Evolutionary conservation across 176 grass and related monocot species (phyloP), one percentile per base, ranked within the genome.

Genomic region (Elymus sibiricus): DNA sequence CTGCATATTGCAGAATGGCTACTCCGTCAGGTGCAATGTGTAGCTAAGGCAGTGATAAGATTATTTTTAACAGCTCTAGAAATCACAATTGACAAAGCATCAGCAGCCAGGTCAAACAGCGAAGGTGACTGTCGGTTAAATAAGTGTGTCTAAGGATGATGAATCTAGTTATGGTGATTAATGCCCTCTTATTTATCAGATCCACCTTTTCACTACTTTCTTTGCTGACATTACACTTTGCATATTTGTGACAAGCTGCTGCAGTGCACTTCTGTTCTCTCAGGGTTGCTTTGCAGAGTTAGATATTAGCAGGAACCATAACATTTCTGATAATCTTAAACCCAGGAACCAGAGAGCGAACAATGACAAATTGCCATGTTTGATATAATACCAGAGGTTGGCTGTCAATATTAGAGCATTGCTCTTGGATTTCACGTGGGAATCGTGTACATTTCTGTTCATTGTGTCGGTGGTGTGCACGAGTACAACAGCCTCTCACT

Each of bases 221-320:
- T 46, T 5, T 66, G 32, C 71, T 60, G 65, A 78, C 14, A 64
- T 66, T 80, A 80, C 74, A 10, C 74, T 61, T 64, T 61, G 34
- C 60, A 16, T 72, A 73, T 63, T 58, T 67, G 26, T 82, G 73
- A 82, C 35, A 66, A 37, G 65, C 44, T 79, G 34, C 43, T 29
- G 29, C 19, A 26, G 31, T 70, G 28, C 29, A 68, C 34, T 70
- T 62, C 14, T 3, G 0, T 47, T 26, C 5, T 0, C 25, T 29
- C 15, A 75, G 14, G 8, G 25, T 51, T 17, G 3, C 11, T 74
- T 49, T 31, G 44, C 26, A 53, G 44, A 53, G 2, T 21, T 75
- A 51, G 25, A 51, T 4, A 75, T 74, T 73, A 44, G n/a, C 39
- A 44, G 39, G 38, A 73, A 44, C 22, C 24, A 1, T 44, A 27